phyloP scores from a whole-genome alignment of 768 basidiomycete species.

The Calocera cornea region DNA sequence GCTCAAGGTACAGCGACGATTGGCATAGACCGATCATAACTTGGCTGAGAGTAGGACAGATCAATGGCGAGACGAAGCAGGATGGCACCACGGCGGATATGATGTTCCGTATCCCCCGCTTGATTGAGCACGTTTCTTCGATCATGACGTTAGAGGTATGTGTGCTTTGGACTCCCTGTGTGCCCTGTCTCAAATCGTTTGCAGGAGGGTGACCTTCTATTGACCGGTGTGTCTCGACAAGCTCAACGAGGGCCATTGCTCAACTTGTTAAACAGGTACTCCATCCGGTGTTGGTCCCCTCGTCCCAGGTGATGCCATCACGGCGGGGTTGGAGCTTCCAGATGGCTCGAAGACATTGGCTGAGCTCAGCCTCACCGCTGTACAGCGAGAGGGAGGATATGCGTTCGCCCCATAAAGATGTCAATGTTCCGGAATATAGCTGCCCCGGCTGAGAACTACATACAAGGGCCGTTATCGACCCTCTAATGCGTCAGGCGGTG shows the following conservation, averaged over 20 bases:
- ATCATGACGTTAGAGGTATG: constrained; percentile 92
- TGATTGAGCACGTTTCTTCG: constrained; percentile 83
- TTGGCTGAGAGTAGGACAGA: constrained; percentile 31
- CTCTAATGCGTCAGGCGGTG: constrained; percentile 59
- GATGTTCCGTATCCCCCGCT: constrained; percentile 79
- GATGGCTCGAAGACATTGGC: constrained; percentile 38
- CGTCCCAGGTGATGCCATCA: constrained; percentile 58
- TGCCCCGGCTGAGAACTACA: constrained; percentile 19
- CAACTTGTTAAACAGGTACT: constrained; percentile 40
- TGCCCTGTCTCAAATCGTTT: not conserved
- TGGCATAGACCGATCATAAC: not conserved
- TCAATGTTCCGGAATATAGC: no score
- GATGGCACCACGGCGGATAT: constrained; percentile 75
- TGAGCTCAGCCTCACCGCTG: constrained; percentile 49
- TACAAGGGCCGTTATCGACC: constrained; percentile 69
- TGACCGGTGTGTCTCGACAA: constrained; percentile 34
- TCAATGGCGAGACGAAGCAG: constrained; percentile 76
- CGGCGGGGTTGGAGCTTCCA: constrained; percentile 51
- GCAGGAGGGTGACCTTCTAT: constrained; percentile 80
- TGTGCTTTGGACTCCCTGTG: constrained; percentile 12
- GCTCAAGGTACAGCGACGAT: constrained; percentile 42
- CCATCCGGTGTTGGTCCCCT: constrained; percentile 82
- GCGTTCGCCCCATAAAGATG: constrained; percentile 28
- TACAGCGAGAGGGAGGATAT: constrained; percentile 59
- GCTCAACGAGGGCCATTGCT: not conserved